phyloP scores from a whole-genome alignment of 345 rosid species.

The Aquilaria sinensis region DNA sequence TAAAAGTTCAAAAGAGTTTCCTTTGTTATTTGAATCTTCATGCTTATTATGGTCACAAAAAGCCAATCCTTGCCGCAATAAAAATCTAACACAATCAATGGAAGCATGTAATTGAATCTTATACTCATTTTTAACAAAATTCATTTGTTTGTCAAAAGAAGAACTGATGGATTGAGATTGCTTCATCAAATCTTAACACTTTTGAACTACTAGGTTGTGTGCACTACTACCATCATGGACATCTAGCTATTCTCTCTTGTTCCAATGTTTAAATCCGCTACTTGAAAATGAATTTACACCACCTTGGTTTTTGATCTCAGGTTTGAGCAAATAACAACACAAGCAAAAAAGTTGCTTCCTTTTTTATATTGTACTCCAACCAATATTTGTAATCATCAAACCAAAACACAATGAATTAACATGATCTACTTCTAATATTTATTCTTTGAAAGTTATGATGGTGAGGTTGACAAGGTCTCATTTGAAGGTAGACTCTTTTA shows the following conservation, averaged over 20 bases:
- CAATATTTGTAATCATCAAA: not conserved
- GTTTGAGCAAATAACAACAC: not conserved
- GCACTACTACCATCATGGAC: not conserved
- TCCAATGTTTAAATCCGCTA: not conserved
- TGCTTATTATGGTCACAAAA: slow-evolving; percentile 11
- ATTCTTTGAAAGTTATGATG: no score
- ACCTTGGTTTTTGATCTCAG: not conserved
- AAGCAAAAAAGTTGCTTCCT: not conserved
- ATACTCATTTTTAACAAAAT: not conserved
- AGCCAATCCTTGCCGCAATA: slow-evolving; percentile 6
- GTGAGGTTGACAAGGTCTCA: not conserved
- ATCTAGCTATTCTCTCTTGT: not conserved
- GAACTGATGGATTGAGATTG: not conserved
- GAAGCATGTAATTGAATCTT: not conserved
- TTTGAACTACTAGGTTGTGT: not conserved
- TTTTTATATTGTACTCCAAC: not conserved
- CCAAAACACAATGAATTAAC: not conserved
- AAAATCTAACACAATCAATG: not conserved
- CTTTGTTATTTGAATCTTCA: slow-evolving; percentile 3
- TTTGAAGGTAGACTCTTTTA: no score
- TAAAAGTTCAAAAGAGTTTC: slow-evolving; percentile 11
- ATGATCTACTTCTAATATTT: no score
- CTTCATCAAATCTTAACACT: slow-evolving; percentile 2
- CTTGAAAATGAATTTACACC: not conserved
- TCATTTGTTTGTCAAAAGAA: not conserved